phyloP scores from a whole-genome alignment of 176 grass and related monocot genomes.

The Hyparrhenia diplandra region DNA sequence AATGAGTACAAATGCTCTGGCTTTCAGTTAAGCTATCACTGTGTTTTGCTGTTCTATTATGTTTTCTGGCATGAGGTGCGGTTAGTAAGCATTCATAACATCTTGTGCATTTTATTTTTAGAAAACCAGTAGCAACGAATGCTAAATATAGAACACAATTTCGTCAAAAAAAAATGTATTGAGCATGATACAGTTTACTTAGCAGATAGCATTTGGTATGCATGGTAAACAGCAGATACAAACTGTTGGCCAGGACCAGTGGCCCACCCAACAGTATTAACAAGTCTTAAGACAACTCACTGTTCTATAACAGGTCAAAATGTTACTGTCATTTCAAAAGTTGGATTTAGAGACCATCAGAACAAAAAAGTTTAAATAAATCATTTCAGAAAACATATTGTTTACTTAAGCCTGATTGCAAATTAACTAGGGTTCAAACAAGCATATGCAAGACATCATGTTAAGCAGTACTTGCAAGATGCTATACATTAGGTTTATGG shows the following conservation, averaged over 20 bases:
- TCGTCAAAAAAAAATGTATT: neutral
- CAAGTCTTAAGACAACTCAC: no score
- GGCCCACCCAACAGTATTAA: neutral
- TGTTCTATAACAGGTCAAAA: neutral
- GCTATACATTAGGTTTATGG: neutral
- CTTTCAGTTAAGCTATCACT: neutral
- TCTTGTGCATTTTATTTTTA: neutral
- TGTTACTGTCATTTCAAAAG: neutral
- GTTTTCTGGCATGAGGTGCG: neutral
- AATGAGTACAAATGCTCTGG: neutral
- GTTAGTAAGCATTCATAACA: neutral
- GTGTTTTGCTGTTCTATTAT: neutral
- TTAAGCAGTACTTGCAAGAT: neutral
- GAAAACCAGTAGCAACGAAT: neutral
- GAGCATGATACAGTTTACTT: neutral
- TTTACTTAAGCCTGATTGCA: neutral
- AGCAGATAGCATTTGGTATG: neutral
- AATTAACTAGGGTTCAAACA: neutral
- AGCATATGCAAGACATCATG: neutral
- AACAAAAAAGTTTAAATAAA: neutral
- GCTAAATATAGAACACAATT: neutral
- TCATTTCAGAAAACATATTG: neutral
- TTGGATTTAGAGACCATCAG: neutral
- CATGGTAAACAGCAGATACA: no score
- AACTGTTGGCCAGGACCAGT: neutral